These are phyloP conservation scores for Cystobasidium slooffiae DNA, from an alignment of 1,284 basidiomycete genomes.

Conservation along the genomic window DNA sequence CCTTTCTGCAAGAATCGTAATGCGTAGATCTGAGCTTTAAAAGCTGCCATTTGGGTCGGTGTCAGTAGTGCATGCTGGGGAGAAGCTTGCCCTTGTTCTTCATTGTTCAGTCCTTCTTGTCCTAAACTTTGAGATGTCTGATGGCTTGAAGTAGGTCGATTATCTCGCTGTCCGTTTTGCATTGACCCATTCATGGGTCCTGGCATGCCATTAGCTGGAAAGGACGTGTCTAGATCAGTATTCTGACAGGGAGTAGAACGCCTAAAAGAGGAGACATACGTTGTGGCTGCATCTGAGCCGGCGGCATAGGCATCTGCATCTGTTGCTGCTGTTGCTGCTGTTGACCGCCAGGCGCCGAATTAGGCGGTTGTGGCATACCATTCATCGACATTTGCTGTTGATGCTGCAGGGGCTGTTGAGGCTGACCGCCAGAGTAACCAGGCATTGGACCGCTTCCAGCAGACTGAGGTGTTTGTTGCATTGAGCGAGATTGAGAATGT, in stretches of 20 bases:
- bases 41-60: slow-evolving; percentile 56
- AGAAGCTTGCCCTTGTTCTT: neutral
- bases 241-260: too few relatives aligned
- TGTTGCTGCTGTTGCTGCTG: neutral
- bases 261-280: neutral
- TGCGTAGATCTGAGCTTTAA: slow-evolving; percentile 81
- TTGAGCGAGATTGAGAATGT: slow-evolving; percentile 43
- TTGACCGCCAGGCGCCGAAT: too few relatives aligned
- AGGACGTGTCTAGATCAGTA: neutral
- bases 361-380: slow-evolving; percentile 10
- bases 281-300: neutral
- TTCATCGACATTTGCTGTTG: neutral
- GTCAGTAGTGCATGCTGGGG: slow-evolving; percentile 26
- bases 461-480: neutral
- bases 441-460: neutral
- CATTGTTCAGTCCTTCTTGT: neutral
- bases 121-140: slow-evolving; percentile 4
- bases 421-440: neutral
- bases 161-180: slow-evolving; percentile 23
- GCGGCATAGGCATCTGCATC: slow-evolving; percentile 4
- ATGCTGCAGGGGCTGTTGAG: neutral
- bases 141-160: neutral
- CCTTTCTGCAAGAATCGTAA: slow-evolving; percentile 83
- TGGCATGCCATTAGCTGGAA: slow-evolving; percentile 6
- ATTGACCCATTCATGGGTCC: slow-evolving; percentile 9